Percentiles rank a stretch among this genome's conserved stretches.
These are phyloP conservation scores for Pleurotus tuoliensis DNA, from an alignment of 768 basidiomycete species.

Conservation along the genomic window DNA sequence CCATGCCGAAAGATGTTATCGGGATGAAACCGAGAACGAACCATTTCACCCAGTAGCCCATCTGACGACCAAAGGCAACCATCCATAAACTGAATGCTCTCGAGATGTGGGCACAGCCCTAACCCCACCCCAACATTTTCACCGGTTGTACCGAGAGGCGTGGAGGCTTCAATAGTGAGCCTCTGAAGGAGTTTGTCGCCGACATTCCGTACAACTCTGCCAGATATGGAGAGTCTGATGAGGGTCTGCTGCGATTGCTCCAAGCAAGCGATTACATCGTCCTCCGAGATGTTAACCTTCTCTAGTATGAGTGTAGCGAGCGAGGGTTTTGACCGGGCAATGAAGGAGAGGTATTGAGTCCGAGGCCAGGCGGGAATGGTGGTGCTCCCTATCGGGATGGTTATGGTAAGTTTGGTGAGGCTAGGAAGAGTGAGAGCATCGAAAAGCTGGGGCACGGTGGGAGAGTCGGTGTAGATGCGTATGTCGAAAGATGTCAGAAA, in stretches of 20 bases:
- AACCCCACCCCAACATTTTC: not conserved
- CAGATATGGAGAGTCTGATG: not conserved
- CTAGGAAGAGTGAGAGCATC: constrained; percentile 3
- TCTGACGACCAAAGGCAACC: constrained; percentile 7
- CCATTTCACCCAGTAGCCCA: constrained; percentile 1
- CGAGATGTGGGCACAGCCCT: not conserved
- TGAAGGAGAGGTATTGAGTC: constrained; percentile 4
- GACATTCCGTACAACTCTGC: not conserved
- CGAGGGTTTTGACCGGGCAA: constrained; percentile 2
- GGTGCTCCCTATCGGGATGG: not conserved
- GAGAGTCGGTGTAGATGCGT: not conserved
- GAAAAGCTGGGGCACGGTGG: not conserved
- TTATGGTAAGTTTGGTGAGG: constrained; percentile 7
- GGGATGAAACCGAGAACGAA: not conserved
- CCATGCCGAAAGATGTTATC: not conserved
- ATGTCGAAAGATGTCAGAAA: constrained; percentile 4
- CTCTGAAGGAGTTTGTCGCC: not conserved
- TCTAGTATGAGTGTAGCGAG: constrained; percentile 5
- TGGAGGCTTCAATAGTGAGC: not conserved
- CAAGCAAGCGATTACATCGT: constrained; percentile 6
- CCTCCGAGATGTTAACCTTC: not conserved
- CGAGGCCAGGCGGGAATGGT: constrained; percentile 6
- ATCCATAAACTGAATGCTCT: constrained; percentile 3
- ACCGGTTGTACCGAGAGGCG: not conserved
- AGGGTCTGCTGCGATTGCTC: constrained; percentile 13